A percentile compares a stretch with the other conserved stretches of the same genome.
Evolutionary conservation across 2,329 filamentous ascomycete genomes (phyloP).

Genomic region (Talaromyces islandicus): DNA sequence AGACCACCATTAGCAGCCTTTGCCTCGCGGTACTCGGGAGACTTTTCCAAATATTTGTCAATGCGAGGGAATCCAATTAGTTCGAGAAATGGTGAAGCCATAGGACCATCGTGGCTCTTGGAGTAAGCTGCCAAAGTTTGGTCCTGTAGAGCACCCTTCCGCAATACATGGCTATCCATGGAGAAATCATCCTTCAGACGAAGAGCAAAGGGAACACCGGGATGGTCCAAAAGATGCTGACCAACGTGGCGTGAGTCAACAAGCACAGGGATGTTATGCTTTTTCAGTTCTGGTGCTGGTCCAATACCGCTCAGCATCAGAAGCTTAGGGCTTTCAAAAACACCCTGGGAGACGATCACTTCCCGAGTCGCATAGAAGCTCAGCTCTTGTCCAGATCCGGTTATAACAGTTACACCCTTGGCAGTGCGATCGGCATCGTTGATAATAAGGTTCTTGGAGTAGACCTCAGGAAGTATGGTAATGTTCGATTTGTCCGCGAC

Average conservation of each 20-base stretch:
- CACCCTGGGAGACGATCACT: constrained; percentile 40
- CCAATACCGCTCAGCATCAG: constrained; percentile 28
- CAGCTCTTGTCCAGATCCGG: constrained; percentile 26
- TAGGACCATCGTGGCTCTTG: constrained; percentile 23
- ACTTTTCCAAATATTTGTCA: constrained; percentile 44
- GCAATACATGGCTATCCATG: constrained; percentile 33
- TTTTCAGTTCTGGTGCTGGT: constrained; percentile 22
- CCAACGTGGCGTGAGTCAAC: constrained; percentile 18
- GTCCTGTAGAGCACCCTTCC: constrained; percentile 28
- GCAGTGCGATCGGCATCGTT: constrained; percentile 33
- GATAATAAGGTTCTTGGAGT: constrained; percentile 49
- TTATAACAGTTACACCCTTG: constrained; percentile 42
- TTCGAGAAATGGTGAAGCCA: constrained; percentile 34
- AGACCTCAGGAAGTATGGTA: constrained; percentile 43
- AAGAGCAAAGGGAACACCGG: constrained; percentile 35
- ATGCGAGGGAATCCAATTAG: constrained; percentile 54
- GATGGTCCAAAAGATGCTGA: constrained; percentile 42
- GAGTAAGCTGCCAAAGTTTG: constrained; percentile 27
- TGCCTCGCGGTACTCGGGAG: constrained; percentile 39
- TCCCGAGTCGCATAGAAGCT: constrained; percentile 30
- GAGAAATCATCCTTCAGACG: constrained; percentile 36
- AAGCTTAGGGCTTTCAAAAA: constrained; percentile 38
- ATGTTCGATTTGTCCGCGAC: constrained; percentile 49
- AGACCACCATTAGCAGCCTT: constrained; percentile 33
- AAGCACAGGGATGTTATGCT: constrained; percentile 18